Evolutionary conservation across 192 early-diverging fungal species (phyloP), one percentile per base, ranked within the genome.

Genomic region (Coemansia guatemalensis): DNA sequence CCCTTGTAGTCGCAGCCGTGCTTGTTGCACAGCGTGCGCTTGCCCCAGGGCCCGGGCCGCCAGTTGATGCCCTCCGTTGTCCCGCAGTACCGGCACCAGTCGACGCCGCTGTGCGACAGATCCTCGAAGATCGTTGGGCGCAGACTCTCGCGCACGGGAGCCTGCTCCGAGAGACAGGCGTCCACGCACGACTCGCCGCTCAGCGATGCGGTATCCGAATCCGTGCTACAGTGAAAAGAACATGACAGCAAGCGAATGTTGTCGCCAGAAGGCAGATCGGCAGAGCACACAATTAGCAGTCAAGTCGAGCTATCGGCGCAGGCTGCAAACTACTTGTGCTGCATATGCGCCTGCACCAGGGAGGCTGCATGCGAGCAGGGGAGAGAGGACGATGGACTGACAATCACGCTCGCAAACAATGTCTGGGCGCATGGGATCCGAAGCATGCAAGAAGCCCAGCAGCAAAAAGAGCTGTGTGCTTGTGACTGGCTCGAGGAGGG

Each of bases 1-100:
- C 94, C 94, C 76, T 94, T 94, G 72, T 93, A 96, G 80, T 94
- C 94, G 74, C 94, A 96, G 54, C 94, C 94, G 71, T 96, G 94
- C 79, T 94, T 94, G 75, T 95, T 96, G 90, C 94, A 96, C 50
- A 96, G 74, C 20, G 94, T 93, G 64, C 91, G 88, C 81, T 94
- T 94, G 39, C 94, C 94, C 94, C 94, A 96, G 44, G 94, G 94
- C 2, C 94, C 94, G 17, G 91, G 94, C 27, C 94, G 87, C 91
- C 91, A 89, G 83, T 96, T 90, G 74, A 92, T 84, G 30, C 89
- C 87, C 75, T 90, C 89, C 11, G 93, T 95, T 3, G 91, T 92
- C 24, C 93, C 93, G 67, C 93, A 95, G 72, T 94, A 95, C 50
- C 93, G 87, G 75, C 93, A 95, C 93, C 93, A 95, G 71, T 93